A percentile compares a stretch with the other conserved stretches of the same genome.
Evolutionary conservation across 106 monocot genomes (phyloP).

Genomic region (Dactylorhiza incarnata): DNA sequence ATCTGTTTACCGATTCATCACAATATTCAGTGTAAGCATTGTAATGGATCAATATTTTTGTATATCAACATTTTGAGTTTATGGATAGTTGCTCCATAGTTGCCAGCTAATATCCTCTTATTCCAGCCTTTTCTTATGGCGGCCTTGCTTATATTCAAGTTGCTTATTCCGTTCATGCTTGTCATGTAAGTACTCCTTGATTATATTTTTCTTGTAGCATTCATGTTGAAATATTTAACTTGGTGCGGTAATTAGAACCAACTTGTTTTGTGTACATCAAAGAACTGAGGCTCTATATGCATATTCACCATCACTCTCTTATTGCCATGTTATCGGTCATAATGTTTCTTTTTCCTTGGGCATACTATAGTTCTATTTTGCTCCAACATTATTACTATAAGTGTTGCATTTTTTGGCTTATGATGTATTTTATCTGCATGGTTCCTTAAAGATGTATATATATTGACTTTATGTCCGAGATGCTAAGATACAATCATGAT

Average conservation of each 20-base stretch:
- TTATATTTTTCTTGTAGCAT: not conserved
- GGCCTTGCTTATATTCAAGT: constrained; percentile 83
- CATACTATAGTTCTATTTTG: not conserved
- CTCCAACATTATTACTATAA: not conserved
- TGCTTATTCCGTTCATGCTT: constrained; percentile 91
- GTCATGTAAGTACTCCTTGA: constrained; percentile 65
- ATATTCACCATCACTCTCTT: not conserved
- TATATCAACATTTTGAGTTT: not conserved
- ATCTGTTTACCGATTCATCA: constrained; percentile 89
- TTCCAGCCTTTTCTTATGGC: constrained; percentile 95
- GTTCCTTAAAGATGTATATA: not conserved
- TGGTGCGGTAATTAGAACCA: not conserved
- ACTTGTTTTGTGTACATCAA: not conserved
- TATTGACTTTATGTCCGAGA: not conserved
- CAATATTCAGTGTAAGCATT: constrained; percentile 84
- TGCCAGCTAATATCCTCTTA: constrained; percentile 13
- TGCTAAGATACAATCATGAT: not conserved
- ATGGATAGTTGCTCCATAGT: not conserved
- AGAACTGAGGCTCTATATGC: not conserved
- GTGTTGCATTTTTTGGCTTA: not conserved
- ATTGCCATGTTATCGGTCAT: not conserved
- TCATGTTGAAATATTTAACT: not conserved
- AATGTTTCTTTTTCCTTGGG: not conserved
- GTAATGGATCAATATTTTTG: not conserved
- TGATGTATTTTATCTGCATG: not conserved